phyloP scores from a whole-genome alignment of 2,329 filamentous ascomycete species.

The Colletotrichum melonis region DNA sequence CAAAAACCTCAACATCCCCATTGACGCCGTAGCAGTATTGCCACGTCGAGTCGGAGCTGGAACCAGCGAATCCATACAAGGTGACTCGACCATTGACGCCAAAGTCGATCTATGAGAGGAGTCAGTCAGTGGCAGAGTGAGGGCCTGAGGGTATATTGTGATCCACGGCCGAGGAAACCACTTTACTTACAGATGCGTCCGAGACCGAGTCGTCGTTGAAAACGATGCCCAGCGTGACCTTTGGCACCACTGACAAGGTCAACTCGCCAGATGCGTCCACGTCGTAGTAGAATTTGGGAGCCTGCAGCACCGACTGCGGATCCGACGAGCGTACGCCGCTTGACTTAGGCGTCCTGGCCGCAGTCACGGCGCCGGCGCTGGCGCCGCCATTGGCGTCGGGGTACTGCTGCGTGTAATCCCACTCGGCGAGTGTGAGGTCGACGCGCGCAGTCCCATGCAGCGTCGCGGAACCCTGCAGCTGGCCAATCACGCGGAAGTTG shows the following conservation, averaged over 20 bases:
- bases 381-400: neutral
- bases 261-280: neutral
- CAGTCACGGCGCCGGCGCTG: neutral
- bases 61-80: constrained; percentile 2
- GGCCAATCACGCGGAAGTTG: constrained; percentile 40
- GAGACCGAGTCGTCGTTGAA: neutral
- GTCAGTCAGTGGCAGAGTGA: neutral
- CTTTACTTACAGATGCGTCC: neutral
- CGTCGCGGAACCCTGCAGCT: constrained; percentile 17
- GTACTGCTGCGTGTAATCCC: constrained; percentile 6
- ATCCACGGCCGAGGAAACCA: too few species aligned
- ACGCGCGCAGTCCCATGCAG: neutral
- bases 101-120: neutral
- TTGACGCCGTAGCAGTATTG: constrained; percentile 11
- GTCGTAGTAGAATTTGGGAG: constrained; percentile 1
- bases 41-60: neutral
- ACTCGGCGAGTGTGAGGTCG: constrained; percentile 2
- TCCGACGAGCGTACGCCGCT: neutral
- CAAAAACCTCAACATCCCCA: neutral
- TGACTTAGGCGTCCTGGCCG: neutral
- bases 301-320: neutral
- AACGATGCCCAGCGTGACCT: constrained; percentile 9
- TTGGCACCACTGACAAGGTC: neutral
- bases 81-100: neutral
- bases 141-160: too few species aligned